Conservation (phyloP, 306 rosid genomes). For the Pterocarpus macrocarpus region DNA sequence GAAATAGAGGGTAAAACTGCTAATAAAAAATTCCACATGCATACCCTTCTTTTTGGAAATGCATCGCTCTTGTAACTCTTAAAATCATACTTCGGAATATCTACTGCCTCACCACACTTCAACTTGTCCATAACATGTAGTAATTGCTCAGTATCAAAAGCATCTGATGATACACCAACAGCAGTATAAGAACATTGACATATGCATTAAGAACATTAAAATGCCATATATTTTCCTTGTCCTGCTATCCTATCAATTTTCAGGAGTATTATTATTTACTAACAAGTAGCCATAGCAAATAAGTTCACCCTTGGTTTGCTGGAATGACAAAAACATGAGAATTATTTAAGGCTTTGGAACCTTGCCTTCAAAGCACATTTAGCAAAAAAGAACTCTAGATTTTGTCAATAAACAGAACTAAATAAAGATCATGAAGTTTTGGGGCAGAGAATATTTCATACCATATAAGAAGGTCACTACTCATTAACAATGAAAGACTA, state of each 20-base stretch:
- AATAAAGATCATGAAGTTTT: neutral
- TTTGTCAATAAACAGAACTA: neutral
- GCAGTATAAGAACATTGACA: slow-evolving; percentile 27
- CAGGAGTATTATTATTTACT: slow-evolving; percentile 10
- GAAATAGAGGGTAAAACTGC: slow-evolving; percentile 10
- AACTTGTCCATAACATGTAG: slow-evolving; percentile 83
- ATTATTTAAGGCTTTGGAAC: slow-evolving; percentile 17
- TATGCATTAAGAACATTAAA: slow-evolving; percentile 27
- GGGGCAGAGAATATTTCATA: slow-evolving; percentile 2
- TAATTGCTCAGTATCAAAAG: slow-evolving; percentile 88
- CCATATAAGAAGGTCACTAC: neutral
- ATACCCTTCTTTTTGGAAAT: slow-evolving; percentile 88
- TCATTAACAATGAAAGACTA: slow-evolving; percentile 23
- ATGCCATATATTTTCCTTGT: slow-evolving; percentile 14
- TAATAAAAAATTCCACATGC: slow-evolving; percentile 23
- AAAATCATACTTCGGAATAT: slow-evolving; percentile 91
- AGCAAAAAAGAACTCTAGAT: neutral
- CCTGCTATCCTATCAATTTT: slow-evolving; percentile 12
- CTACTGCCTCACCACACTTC: slow-evolving; percentile 90
- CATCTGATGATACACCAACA: slow-evolving; percentile 68
- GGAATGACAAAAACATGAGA: neutral
- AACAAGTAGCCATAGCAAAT: neutral
- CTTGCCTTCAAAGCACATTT: slow-evolving; percentile 11
- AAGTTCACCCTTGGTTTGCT: neutral
- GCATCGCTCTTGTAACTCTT: slow-evolving; percentile 84